Base-by-base conservation (phyloP, 768 basidiomycete genomes). In the Asterophora parasitica region DNA sequence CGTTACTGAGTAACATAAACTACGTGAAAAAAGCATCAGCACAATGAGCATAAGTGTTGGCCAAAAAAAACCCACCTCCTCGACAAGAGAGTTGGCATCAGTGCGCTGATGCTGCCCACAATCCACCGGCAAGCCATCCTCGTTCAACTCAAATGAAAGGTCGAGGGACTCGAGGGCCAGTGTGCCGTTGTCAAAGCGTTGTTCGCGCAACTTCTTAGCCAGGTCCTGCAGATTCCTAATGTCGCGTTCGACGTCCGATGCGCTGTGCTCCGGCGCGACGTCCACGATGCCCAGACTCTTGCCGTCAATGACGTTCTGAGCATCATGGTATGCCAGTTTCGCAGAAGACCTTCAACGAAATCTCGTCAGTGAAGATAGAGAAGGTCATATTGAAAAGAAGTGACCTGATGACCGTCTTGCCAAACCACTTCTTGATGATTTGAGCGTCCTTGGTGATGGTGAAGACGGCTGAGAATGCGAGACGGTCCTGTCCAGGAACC, bases 1-100 rank as follows among this genome's bases (percentile, higher is more conserved):
- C 83, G 62, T 98, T 99, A 54, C 88, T 84, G 46, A 95, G 73
- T 13, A 98, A 71, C 95, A 98, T 98, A 71, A 92, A 93, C 91
- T 94, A 57, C 0, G 23, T 6, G 3, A 23, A 45, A 33, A 9
- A 30, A 50, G 15, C 46, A 26, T 46, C 20, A 28, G 17, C 37
- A 16, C n/a, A 47, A 15, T 3, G 48, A 11, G 23, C 12, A 11
- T 23, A 34, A 15, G 12, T 13, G 13, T 26, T 3, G 12, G 28
- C n/a, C n/a, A 31, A 8, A 44, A 28, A 44, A 40, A 17, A 49
- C 65, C 47, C 58, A 93, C 92, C 80, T 99, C 96, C 69, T 96
- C 90, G 34, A 98, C 80, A 26, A 98, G 65, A 20, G 74, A 73
- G 55, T 93, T 83, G 8, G 95, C 86, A 46, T 93, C 85, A 15